Base-by-base conservation (phyloP, 148 eudicot genomes). In the Limonium bicolor region DNA sequence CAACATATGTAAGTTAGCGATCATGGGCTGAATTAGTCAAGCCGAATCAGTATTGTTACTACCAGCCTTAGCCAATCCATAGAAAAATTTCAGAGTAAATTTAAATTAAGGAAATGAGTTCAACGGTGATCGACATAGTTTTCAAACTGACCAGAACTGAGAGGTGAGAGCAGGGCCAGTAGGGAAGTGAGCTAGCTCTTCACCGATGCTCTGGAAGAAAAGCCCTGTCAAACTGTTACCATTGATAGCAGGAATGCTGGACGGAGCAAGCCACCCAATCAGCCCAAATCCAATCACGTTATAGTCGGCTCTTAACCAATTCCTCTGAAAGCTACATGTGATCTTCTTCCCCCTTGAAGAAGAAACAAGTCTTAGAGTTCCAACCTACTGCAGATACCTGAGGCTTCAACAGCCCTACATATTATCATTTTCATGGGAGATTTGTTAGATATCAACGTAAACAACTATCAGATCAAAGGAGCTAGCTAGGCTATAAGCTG, bases 221-320 rank as follows among this genome's bases (percentile, higher is more conserved):
- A 90, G 73, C 2, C 95, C 93, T 0, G 87, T 65, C 55, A 90
- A 65, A 57, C 97, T 90, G 56, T 90, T 64, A 5, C 97, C 97
- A 31, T 84, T 63, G 59, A 90, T 90, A 9, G 33, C 70, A 1
- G 97, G 97, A 28, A 90, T 55, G 67, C 97, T 84, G 10, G 97
- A 90, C n/a, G 97, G 97, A 15, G 93, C 97, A 2, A 90, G 20
- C 97, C 97, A 90, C 21, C 97, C 97, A 38, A 90, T 90, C 51
- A 90, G 33, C 51, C 97, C 97, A 45, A 90, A 90, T 36, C 97
- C 97, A 26, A 90, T 90, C 80, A 90, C 97, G 31, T 84, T 90
- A 58, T 61, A 60, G 61, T 90, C 97, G 28, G 10, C 78, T 58
- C 97, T 66, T 12, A 90, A 65, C 97, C 97, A 90, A 21, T 84